Percentiles rank a stretch among this genome's conserved stretches.
phyloP scores from a whole-genome alignment of 768 basidiomycete species.

The Lactarius vividus region DNA sequence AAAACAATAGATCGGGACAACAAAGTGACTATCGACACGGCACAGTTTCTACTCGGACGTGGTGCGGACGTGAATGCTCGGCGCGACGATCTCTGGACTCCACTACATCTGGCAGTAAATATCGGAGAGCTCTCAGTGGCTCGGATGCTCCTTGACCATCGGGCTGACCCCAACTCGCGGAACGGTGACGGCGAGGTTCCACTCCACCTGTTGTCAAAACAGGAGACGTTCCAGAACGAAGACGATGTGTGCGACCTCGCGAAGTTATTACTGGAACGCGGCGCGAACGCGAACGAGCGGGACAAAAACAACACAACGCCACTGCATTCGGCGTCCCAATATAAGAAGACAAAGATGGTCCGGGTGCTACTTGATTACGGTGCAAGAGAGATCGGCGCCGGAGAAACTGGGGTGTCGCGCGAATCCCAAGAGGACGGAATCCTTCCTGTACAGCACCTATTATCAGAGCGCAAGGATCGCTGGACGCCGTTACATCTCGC shows the following conservation, averaged over 20 bases:
- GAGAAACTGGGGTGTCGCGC: too few species aligned
- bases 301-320: neutral
- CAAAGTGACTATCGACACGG: neutral
- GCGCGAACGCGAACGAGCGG: neutral
- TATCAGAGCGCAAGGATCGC: too few species aligned
- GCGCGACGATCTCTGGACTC: neutral
- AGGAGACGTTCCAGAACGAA: too few species aligned
- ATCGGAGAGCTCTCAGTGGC: neutral
- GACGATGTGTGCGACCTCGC: too few species aligned
- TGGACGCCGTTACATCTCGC: too few species aligned
- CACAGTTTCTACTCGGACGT: neutral
- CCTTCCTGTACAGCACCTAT: too few species aligned
- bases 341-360: neutral
- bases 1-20: neutral
- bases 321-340: neutral
- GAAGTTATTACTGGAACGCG: neutral
- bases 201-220: neutral
- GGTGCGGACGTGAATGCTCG: neutral
- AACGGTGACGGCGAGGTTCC: neutral
- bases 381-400: too few species aligned
- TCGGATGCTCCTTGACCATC: neutral
- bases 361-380: neutral
- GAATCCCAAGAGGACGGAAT: too few species aligned
- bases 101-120: neutral
- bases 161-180: neutral